A percentile compares a stretch with the other conserved stretches of the same genome.
These are phyloP conservation scores for Garcia nutans DNA, from an alignment of 345 rosid genomes.

Conservation along the genomic window DNA sequence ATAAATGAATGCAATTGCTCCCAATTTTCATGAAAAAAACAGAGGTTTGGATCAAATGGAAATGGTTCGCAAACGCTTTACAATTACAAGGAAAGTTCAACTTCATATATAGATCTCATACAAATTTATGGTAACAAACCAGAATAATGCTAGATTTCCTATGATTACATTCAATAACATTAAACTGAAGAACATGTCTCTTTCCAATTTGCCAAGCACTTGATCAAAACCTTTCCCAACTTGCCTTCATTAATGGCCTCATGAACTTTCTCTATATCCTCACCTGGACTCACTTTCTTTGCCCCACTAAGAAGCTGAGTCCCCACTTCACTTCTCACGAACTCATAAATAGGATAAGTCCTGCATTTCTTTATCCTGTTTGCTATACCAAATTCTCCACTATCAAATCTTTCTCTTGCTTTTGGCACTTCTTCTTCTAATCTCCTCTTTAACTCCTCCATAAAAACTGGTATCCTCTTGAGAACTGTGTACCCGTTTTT, in stretches of 20 bases:
- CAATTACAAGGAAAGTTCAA: neutral
- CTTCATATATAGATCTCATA: neutral
- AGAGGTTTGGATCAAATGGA: neutral
- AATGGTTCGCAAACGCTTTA: neutral
- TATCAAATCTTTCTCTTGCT: constrained; percentile 34
- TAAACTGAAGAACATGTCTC: too few relatives aligned
- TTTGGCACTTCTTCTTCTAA: constrained; percentile 33
- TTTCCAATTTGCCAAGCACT: too few relatives aligned
- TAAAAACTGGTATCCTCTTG: constrained; percentile 39
- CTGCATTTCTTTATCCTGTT: constrained; percentile 47
- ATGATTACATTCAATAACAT: neutral
- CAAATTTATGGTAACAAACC: neutral
- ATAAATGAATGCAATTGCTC: too few relatives aligned
- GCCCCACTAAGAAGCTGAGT: constrained; percentile 47
- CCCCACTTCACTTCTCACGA: constrained; percentile 42
- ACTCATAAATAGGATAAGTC: constrained; percentile 43
- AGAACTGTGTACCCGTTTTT: constrained; percentile 34
- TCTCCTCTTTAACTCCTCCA: constrained; percentile 39
- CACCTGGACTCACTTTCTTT: constrained; percentile 52
- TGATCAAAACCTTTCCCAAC: too few relatives aligned
- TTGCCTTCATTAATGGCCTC: too few relatives aligned
- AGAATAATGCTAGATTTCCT: neutral
- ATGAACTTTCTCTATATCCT: too few relatives aligned
- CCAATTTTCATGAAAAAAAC: neutral
- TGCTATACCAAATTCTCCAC: constrained; percentile 22